These are phyloP conservation scores for thale cress (Arabidopsis thaliana) DNA, from an alignment of 345 rosid genomes.

Conservation along the genomic window DNA sequence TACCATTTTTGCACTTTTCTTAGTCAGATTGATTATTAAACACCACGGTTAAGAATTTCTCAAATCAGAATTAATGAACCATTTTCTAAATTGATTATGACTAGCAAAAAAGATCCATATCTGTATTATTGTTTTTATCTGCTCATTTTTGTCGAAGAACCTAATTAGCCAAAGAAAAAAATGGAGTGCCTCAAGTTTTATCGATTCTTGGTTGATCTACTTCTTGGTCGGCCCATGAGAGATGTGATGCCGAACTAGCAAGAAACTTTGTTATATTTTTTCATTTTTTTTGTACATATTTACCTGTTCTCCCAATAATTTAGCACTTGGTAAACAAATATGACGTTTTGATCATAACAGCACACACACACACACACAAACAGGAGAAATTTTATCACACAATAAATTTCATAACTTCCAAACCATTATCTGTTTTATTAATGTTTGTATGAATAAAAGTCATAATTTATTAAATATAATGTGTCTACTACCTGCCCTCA, in stretches of 20 bases:
- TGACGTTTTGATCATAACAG: neutral
- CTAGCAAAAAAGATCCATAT: neutral
- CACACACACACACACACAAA: neutral
- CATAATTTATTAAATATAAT: neutral
- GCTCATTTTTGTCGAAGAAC: conserved; percentile 1
- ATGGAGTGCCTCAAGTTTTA: conserved; percentile 35
- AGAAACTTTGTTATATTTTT: conserved; percentile 22
- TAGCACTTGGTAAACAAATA: neutral
- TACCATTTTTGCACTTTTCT: neutral
- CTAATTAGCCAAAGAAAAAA: conserved; percentile 2
- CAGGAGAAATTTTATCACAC: neutral
- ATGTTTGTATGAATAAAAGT: conserved; percentile 29
- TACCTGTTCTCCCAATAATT: neutral
- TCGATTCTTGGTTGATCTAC: conserved; percentile 33
- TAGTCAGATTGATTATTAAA: neutral
- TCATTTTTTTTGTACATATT: neutral
- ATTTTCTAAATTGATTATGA: conserved; percentile 1
- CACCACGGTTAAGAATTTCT: conserved; percentile 3
- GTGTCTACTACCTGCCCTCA: conserved; percentile 34
- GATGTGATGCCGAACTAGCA: conserved; percentile 27
- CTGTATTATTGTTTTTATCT: neutral
- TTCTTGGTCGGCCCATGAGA: conserved; percentile 36
- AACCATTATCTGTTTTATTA: conserved; percentile 31
- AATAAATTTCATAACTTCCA: conserved; percentile 36
- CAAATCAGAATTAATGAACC: neutral